Base-by-base conservation (phyloP, 2,329 filamentous ascomycete species). In the Pezicula neosporulosa region DNA sequence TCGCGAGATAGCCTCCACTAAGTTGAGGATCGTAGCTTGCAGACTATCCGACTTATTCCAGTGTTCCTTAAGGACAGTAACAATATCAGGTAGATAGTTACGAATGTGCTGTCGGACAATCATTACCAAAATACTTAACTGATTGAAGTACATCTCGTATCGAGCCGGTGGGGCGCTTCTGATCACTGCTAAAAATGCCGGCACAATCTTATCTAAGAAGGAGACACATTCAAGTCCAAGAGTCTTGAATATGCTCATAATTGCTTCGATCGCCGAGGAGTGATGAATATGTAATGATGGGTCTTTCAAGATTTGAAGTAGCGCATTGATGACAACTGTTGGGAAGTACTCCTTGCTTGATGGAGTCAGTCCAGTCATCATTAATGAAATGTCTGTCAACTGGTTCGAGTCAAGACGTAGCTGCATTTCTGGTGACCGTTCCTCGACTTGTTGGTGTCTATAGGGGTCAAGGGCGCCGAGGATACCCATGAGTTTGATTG, bases 311-410 rank as follows among this genome's bases (percentile, higher is more conserved):
- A 99, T 92, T 51, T 91, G 87, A 63, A 99, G 84, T 10, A 99
- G 79, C 2, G 94, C 95, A 63, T 96, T 96, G 66, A 99, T 97
- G 44, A 97, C 94, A 16, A 99, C 91, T 0, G 94, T 99, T 1
- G 94, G 94, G 65, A 96, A 99, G 70, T 99, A 99, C 63, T 99
- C 94, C 65, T 99, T 96, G 64, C 90, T 96, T 0, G 93, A 97
- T 0, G 94, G 95, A 0, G 92, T 97, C 38, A 97, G 77, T 13
- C 95, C 94, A 39, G 90, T 91, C 93, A 99, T 99, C 78, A 99
- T 97, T 28, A 99, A 78, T 3, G 92, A 94, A 43, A 99, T 95
- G 69, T 99, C 94, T 0, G 93, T 96, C 62, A 96, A 74, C 51
- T 84, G 82, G 38, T 80, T 82, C 1, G 77, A 77, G 59, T 86